Conservation (phyloP, 1,139 yeast genomes). For the Trichomonascaceae sp. region DNA sequence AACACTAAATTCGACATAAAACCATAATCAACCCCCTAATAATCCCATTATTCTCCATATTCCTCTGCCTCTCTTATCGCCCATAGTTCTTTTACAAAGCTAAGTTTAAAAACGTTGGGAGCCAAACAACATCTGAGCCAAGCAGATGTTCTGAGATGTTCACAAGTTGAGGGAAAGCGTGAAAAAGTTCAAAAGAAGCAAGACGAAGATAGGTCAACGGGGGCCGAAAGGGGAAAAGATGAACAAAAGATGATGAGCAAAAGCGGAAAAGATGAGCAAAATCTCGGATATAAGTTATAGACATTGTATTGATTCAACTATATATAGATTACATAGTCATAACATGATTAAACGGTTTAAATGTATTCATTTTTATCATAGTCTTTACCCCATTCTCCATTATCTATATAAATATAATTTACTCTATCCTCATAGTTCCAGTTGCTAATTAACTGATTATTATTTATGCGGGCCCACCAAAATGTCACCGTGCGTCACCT, state of each 20-base stretch:
- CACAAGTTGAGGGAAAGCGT: neutral
- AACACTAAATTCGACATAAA: neutral
- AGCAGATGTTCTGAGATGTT: neutral
- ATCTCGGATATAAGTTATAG: too few species aligned
- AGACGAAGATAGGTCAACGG: too few species aligned
- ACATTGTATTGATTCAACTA: too few species aligned
- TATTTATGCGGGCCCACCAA: neutral
- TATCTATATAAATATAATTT: too few species aligned
- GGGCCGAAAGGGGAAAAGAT: too few species aligned
- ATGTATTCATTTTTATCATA: too few species aligned
- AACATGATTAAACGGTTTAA: too few species aligned
- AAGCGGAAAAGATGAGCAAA: too few species aligned
- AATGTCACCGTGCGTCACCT: neutral
- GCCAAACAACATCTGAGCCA: neutral
- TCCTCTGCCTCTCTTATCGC: neutral
- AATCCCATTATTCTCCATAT: too few species aligned
- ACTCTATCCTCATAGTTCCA: neutral
- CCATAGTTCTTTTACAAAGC: neutral
- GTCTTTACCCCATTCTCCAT: too few species aligned
- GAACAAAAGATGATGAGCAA: too few species aligned
- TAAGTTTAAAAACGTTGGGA: neutral
- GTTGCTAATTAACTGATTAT: neutral
- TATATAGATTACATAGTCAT: too few species aligned
- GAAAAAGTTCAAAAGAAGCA: neutral
- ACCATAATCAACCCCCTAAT: neutral